Evolutionary conservation across 768 basidiomycete species (phyloP).

Genomic region (Phlegmacium glaucopus): DNA sequence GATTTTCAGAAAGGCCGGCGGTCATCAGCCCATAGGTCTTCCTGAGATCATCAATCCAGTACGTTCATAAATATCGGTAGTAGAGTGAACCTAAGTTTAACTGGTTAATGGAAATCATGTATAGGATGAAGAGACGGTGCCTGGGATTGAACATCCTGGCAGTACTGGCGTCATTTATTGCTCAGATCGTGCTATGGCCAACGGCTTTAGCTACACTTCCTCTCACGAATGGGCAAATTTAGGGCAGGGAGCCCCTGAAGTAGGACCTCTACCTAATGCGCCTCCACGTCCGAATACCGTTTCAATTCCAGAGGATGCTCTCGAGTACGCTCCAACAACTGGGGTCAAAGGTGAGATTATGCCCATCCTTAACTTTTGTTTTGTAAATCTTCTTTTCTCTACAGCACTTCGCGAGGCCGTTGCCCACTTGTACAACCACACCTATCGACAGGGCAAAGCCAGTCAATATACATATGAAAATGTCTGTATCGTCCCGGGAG

Average conservation of each 20-base stretch:
- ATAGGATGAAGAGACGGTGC: constrained; percentile 86
- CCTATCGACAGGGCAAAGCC: constrained; percentile 75
- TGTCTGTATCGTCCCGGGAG: constrained; percentile 93
- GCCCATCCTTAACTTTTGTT: not conserved
- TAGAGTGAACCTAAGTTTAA: too few species aligned
- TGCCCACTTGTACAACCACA: constrained; percentile 84
- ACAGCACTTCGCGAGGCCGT: constrained; percentile 84
- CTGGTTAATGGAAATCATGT: not conserved
- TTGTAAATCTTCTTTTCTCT: constrained; percentile 4
- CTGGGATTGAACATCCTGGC: constrained; percentile 79
- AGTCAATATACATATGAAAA: constrained; percentile 93
- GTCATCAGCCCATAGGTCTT: constrained; percentile 64
- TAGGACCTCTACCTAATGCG: constrained; percentile 78
- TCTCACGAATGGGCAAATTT: constrained; percentile 85
- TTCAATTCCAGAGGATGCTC: constrained; percentile 61
- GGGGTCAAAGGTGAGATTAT: constrained; percentile 69
- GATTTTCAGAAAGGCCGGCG: constrained; percentile 74
- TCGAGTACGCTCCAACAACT: constrained; percentile 92
- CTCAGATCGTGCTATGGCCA: constrained; percentile 92
- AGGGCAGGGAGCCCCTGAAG: constrained; percentile 92
- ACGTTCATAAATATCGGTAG: constrained; percentile 13
- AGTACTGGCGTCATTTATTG: constrained; percentile 75
- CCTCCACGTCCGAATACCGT: constrained; percentile 64
- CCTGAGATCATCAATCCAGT: constrained; percentile 76
- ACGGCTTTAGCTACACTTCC: constrained; percentile 80